Base-by-base conservation (phyloP, 495 filamentous ascomycete genomes). In the Alectoria sarmentosa region DNA sequence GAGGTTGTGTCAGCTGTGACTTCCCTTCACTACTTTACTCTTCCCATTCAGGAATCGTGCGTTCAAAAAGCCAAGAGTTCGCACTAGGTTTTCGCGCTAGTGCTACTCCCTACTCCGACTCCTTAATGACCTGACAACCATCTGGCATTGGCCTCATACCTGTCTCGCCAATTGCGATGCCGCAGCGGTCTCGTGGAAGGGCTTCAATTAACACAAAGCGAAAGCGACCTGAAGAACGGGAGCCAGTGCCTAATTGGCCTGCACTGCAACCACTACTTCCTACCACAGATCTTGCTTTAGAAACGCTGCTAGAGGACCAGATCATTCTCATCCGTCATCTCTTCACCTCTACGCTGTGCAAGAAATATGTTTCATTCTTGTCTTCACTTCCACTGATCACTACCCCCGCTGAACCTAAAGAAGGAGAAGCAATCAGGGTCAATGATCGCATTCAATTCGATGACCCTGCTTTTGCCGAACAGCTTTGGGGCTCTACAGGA, bases 401-500 rank as follows among this genome's bases (percentile, higher is more conserved):
- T 0, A 96, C 92, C 0, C 91, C 91, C 0, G 88, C 86, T 0
- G 86, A 86, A 58, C 92, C 92, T 10, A 95, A 92, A 77, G 86
- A 84, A 67, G 92, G 90, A 54, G 86, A 95, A 49, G 93, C 93
- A 1, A 75, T 92, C 36, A 81, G 93, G 26, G 89, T 96, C 49
- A 98, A 98, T 73, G 93, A 97, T 72, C 86, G 93, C 37, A 94
- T 89, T 73, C 90, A 96, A 77, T 79, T 94, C 48, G 79, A 90
- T 41, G 93, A 98, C 76, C 73, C 80, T 36, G 71, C 60, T 13
- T 96, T 96, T 71, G 88, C 92, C 5, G 81, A 88, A 70, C 78
- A 79, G 62, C 71, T 96, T 34, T 98, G 90, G 90, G 75, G 75
- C 17, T 78, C 80, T 69, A 88, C 86, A 6, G 82, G 81, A 4